Base-by-base conservation (phyloP, 2,329 filamentous ascomycete genomes). In the Alternaria angustiovoidea region DNA sequence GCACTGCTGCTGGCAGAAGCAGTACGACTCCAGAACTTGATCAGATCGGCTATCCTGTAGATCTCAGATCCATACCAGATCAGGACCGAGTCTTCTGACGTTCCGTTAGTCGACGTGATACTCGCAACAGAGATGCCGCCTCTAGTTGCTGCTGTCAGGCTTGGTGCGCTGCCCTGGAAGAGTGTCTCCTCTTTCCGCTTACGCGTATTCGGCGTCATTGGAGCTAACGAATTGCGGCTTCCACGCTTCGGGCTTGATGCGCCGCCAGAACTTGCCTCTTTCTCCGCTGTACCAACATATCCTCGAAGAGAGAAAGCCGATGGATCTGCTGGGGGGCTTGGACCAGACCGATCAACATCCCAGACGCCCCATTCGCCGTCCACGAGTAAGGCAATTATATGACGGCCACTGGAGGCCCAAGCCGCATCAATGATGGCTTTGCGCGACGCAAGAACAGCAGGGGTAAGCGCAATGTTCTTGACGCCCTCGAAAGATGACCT, bases 331-430 rank as follows among this genome's bases (percentile, higher is more conserved):
- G 70, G 69, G 8, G 70, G 67, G 30, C 61, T 74, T n/a, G 76
- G 74, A 8, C 73, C 74, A 30, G 73, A 70, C 12, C 72, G 70
- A 34, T 79, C 78, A 32, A 81, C 64, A 62, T 83, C 81, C 83
- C 83, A 85, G n/a, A 85, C 74, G 12, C 83, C 83, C 83, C 83
- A 85, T 70, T 84, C 81, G 9, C 83, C 83, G 64, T 84, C 83
- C 54, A 79, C 76, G 7, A 84, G 73, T 9, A 86, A 69, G 5
- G 78, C 79, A n/a, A 85, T 64, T 22, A 85, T 78, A 39, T 79
- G 76, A 44, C 74, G 78, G 26, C 83, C 83, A 39, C 79, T 78
- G 16, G 81, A 76, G 4, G 81, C 73, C 83, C 83, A 86, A 38
- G 79, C 75, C 3, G 80, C 82, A 62, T 81, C 82, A 4, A 85